These are phyloP conservation scores for Schoenoplectus triqueter DNA, from an alignment of 202 grass and related monocot species.

Conservation along the genomic window DNA sequence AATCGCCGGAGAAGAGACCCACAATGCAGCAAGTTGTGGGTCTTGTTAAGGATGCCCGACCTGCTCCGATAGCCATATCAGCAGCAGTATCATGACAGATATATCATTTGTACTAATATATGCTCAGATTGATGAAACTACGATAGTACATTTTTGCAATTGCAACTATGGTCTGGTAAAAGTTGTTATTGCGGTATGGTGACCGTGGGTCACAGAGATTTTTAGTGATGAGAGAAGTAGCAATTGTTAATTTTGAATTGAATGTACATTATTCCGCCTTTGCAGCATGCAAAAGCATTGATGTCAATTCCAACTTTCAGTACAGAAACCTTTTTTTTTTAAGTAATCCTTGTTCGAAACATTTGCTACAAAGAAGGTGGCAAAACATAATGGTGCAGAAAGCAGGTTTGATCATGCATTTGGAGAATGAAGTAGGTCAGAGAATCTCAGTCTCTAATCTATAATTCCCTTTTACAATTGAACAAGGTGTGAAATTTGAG, in stretches of 20 bases:
- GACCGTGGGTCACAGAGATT: neutral
- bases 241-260: slow-evolving; percentile 30
- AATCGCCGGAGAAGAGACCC: slow-evolving; percentile 72
- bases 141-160: neutral
- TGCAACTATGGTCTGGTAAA: slow-evolving; percentile 21
- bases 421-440: slow-evolving; percentile 34
- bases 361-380: slow-evolving; percentile 32
- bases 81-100: slow-evolving; percentile 42
- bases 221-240: neutral
- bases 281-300: slow-evolving; percentile 20
- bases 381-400: slow-evolving; percentile 39
- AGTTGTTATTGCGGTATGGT: neutral
- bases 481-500: slow-evolving; percentile 33
- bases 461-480: slow-evolving; percentile 4
- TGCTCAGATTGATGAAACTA: neutral
- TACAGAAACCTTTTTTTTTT: neutral
- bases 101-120: neutral
- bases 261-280: slow-evolving; percentile 20
- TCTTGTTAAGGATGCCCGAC: slow-evolving; percentile 77
- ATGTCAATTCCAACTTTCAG: slow-evolving; percentile 11
- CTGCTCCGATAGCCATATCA: slow-evolving; percentile 17
- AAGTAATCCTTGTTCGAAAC: neutral
- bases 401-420: slow-evolving; percentile 13
- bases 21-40: slow-evolving; percentile 95
- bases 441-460: slow-evolving; percentile 22